Percentiles rank a stretch among this genome's conserved stretches.
Conservation (phyloP, 805 yeast genomes). For the Candida andamanensis region DNA sequence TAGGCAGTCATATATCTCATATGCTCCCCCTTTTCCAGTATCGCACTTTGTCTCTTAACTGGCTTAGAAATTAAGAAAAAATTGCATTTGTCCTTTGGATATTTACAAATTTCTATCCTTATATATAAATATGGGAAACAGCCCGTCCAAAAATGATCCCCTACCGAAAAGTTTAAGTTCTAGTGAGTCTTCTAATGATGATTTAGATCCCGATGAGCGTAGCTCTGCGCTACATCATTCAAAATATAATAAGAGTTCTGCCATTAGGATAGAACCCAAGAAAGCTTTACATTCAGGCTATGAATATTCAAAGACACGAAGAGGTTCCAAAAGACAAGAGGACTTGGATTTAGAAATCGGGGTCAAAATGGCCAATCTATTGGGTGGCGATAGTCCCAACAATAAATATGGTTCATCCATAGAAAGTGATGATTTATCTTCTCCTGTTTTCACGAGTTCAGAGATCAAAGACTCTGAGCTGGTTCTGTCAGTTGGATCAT, state of each 20-base stretch:
- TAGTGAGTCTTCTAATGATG: constrained; percentile 22
- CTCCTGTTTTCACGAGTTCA: constrained; percentile 34
- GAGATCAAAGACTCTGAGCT: constrained; percentile 30
- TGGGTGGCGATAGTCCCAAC: constrained; percentile 7
- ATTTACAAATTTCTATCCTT: too few species aligned
- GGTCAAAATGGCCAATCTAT: constrained; percentile 41
- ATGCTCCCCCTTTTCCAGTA: too few species aligned
- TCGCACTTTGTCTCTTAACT: too few species aligned
- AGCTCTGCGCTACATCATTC: constrained; percentile 39
- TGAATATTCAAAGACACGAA: too few species aligned
- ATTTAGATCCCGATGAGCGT: constrained; percentile 37
- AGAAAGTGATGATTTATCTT: constrained; percentile 40
- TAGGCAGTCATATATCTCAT: too few species aligned
- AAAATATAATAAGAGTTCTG: constrained; percentile 12
- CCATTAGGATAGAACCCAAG: constrained; percentile 13
- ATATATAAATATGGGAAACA: constrained; percentile 68
- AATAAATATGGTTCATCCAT: constrained; percentile 30
- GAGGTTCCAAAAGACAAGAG: constrained; percentile 7
- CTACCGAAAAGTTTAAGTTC: constrained; percentile 38
- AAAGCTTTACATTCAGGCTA: constrained; percentile 1
- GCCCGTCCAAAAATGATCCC: constrained; percentile 55
- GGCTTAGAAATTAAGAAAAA: too few species aligned
- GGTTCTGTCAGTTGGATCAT: constrained; percentile 32
- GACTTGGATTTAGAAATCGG: constrained; percentile 40
- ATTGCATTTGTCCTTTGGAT: too few species aligned